These are phyloP conservation scores for Cicer arietinum DNA, from an alignment of 306 rosid species.

Conservation along the genomic window DNA sequence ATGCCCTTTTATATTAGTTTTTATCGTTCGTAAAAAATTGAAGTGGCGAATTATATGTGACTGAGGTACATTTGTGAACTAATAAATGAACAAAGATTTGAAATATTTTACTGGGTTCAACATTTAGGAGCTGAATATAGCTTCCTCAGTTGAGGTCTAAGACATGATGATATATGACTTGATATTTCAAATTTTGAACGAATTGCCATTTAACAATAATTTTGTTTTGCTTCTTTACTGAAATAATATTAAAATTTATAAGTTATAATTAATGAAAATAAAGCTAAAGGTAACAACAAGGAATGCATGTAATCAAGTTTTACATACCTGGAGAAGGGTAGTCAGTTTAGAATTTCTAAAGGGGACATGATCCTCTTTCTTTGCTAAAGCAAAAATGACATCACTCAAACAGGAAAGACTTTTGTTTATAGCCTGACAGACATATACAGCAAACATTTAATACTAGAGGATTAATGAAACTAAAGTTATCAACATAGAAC, in stretches of 20 bases:
- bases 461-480: slow-evolving; percentile 6
- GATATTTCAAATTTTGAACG: too few relatives aligned
- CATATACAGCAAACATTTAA: slow-evolving; percentile 10
- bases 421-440: slow-evolving; percentile 80
- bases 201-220: too few relatives aligned
- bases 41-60: too few relatives aligned
- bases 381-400: slow-evolving; percentile 89
- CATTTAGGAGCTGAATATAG: neutral
- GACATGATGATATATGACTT: too few relatives aligned
- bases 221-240: neutral
- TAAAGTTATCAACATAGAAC: neutral
- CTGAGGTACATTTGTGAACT: too few relatives aligned
- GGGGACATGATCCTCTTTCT: slow-evolving; percentile 92
- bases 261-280: slow-evolving; percentile 7
- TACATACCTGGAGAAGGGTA: slow-evolving; percentile 83
- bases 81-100: too few relatives aligned
- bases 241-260: neutral
- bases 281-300: neutral
- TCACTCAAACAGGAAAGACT: slow-evolving; percentile 86
- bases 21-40: too few relatives aligned
- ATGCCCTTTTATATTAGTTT: too few relatives aligned
- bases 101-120: too few relatives aligned
- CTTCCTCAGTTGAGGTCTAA: neutral
- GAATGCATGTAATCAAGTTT: neutral
- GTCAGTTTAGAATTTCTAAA: slow-evolving; percentile 91